Conservation (phyloP, 148 eudicot genomes). For the Silene uniflora region DNA sequence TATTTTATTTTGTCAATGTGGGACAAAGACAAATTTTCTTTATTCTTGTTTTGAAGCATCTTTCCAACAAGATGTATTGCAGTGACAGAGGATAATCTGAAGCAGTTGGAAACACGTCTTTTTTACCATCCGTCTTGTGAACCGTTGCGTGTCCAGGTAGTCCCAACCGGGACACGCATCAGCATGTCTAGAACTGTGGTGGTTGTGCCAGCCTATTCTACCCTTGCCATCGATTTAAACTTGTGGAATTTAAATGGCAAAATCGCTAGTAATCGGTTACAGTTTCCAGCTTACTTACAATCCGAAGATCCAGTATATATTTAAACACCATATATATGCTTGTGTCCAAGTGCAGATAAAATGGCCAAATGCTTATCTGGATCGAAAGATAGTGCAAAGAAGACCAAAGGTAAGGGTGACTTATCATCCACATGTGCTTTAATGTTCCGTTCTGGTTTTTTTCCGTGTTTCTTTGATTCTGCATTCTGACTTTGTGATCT, state of each 20-base stretch:
- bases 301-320: not conserved
- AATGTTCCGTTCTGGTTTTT: not conserved
- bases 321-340: not conserved
- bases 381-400: not conserved
- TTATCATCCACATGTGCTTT: not conserved
- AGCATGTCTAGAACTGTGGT: not conserved
- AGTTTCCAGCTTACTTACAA: too few species aligned
- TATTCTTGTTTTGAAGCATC: too few species aligned
- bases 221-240: not conserved
- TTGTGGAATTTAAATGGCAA: conserved; percentile 2
- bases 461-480: not conserved
- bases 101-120: not conserved
- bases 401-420: not conserved
- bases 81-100: not conserved
- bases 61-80: not conserved
- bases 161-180: not conserved
- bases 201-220: not conserved
- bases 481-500: not conserved
- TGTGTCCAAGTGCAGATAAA: not conserved
- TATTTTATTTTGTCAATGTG: too few species aligned
- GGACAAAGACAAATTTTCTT: too few species aligned
- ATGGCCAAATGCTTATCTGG: not conserved
- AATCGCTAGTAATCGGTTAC: not conserved
- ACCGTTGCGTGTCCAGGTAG: not conserved
- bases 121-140: not conserved